A percentile compares a stretch with the other conserved stretches of the same genome.
Conservation (phyloP, 2,329 filamentous ascomycete species). For the Epichloe sibirici region DNA sequence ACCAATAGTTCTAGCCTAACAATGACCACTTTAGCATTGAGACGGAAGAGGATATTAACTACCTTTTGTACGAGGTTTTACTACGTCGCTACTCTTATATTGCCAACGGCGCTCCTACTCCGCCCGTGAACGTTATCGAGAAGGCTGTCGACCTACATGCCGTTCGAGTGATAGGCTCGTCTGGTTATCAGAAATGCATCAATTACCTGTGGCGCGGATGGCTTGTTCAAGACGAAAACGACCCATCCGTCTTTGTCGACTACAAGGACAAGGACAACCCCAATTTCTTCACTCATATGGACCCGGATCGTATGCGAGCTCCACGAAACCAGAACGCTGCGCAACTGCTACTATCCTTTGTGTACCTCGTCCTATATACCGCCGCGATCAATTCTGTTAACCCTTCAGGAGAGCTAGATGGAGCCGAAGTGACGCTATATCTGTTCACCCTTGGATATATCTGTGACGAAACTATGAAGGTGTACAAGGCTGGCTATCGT, state of each 20-base stretch:
- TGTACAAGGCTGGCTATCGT: slow-evolving; percentile 85
- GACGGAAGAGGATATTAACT: slow-evolving; percentile 62
- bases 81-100: slow-evolving; percentile 83
- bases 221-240: slow-evolving; percentile 90
- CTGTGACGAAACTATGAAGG: slow-evolving; percentile 74
- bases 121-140: slow-evolving; percentile 79
- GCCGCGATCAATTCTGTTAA: slow-evolving; percentile 92
- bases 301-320: slow-evolving; percentile 87
- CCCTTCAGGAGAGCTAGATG: slow-evolving; percentile 66
- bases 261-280: slow-evolving; percentile 74
- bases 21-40: slow-evolving; percentile 52
- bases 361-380: slow-evolving; percentile 80
- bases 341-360: slow-evolving; percentile 70
- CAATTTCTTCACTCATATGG: slow-evolving; percentile 68
- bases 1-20: background rate
- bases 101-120: slow-evolving; percentile 56
- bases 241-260: slow-evolving; percentile 78
- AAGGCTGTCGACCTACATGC: slow-evolving; percentile 89
- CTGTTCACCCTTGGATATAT: slow-evolving; percentile 85
- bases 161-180: slow-evolving; percentile 75
- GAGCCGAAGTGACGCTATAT: slow-evolving; percentile 75
- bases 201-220: slow-evolving; percentile 88
- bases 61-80: slow-evolving; percentile 68
- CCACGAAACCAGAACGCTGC: slow-evolving; percentile 87
- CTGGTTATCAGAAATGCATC: slow-evolving; percentile 93